phyloP scores from a whole-genome alignment of 2,329 filamentous ascomycete species.

The Fusarium chaquense region DNA sequence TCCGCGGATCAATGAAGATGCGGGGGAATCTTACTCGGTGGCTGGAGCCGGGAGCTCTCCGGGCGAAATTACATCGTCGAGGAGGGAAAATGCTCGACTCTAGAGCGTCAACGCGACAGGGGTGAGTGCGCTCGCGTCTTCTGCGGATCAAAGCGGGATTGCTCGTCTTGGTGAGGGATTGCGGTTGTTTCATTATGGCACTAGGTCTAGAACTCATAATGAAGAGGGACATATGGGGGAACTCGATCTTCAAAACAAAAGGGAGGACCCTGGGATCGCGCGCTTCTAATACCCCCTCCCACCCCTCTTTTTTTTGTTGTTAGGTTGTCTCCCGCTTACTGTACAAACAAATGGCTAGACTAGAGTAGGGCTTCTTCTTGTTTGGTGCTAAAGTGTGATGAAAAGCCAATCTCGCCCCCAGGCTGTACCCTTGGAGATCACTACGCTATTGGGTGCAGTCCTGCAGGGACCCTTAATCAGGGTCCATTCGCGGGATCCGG shows the following conservation, averaged over 20 bases:
- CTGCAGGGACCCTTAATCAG: conserved; percentile 28
- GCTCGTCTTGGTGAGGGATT: conserved; percentile 6
- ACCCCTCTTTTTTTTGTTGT: conserved; percentile 1
- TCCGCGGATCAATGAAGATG: conserved; percentile 8
- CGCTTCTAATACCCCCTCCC: conserved; percentile 23
- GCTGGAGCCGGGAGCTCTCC: neutral
- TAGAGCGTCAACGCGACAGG: neutral
- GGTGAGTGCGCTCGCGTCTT: conserved; percentile 12
- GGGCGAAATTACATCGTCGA: conserved; percentile 12
- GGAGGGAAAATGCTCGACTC: conserved; percentile 27
- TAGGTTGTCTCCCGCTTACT: neutral
- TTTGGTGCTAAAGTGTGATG: neutral
- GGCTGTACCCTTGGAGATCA: conserved; percentile 18
- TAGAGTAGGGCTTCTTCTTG: too few species aligned
- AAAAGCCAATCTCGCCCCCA: neutral
- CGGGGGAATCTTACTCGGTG: conserved; percentile 12
- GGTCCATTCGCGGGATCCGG: conserved; percentile 27
- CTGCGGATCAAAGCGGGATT: conserved; percentile 4
- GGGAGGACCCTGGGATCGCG: conserved; percentile 16
- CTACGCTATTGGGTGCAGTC: conserved; percentile 3
- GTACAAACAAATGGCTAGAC: neutral
- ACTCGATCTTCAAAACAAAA: conserved; percentile 6
- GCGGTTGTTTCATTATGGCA: conserved; percentile 10
- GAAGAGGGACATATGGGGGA: neutral
- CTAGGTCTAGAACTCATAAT: neutral